These are phyloP conservation scores for Annulohypoxylon truncatum DNA, from an alignment of 2,329 filamentous ascomycete genomes.

Conservation along the genomic window DNA sequence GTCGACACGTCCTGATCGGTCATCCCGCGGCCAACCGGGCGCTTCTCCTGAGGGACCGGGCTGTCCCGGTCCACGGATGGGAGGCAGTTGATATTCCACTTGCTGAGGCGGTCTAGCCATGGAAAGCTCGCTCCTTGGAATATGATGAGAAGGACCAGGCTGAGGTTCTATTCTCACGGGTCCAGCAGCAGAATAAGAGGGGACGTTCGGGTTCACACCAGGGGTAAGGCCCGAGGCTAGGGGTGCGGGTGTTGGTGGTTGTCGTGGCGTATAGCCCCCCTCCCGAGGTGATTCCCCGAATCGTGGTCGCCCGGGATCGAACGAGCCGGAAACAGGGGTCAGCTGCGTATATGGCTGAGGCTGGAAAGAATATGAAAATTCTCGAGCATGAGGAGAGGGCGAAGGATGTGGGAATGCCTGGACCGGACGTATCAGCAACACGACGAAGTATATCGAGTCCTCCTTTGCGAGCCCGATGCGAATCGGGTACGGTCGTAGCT, in stretches of 20 bases:
- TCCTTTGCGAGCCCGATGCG: slow-evolving; percentile 69
- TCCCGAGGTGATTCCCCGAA: slow-evolving; percentile 52
- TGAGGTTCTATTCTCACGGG: slow-evolving; percentile 62
- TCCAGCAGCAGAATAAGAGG: slow-evolving; percentile 61
- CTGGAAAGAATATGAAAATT: slow-evolving; percentile 58
- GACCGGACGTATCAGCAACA: slow-evolving; percentile 58
- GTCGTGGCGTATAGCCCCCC: slow-evolving; percentile 48
- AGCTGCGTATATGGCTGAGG: slow-evolving; percentile 57
- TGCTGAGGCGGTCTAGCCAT: slow-evolving; percentile 49
- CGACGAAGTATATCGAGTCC: slow-evolving; percentile 72
- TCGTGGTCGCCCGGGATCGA: slow-evolving; percentile 59
- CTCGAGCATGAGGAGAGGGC: slow-evolving; percentile 59
- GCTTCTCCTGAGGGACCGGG: slow-evolving; percentile 42
- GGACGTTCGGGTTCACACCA: slow-evolving; percentile 56
- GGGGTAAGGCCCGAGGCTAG: slow-evolving; percentile 50
- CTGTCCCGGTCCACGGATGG: slow-evolving; percentile 53
- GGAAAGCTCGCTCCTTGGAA: slow-evolving; percentile 64
- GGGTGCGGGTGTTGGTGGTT: slow-evolving; percentile 49
- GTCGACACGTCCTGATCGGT: slow-evolving; percentile 66
- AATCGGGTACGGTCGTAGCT: slow-evolving; percentile 61
- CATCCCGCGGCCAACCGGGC: slow-evolving; percentile 57
- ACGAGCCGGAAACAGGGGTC: slow-evolving; percentile 60
- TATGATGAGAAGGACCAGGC: slow-evolving; percentile 60
- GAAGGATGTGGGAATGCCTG: slow-evolving; percentile 58
- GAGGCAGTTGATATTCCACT: slow-evolving; percentile 55